phyloP scores from a whole-genome alignment of 805 yeast species.

The Lachancea lanzarotensis region DNA sequence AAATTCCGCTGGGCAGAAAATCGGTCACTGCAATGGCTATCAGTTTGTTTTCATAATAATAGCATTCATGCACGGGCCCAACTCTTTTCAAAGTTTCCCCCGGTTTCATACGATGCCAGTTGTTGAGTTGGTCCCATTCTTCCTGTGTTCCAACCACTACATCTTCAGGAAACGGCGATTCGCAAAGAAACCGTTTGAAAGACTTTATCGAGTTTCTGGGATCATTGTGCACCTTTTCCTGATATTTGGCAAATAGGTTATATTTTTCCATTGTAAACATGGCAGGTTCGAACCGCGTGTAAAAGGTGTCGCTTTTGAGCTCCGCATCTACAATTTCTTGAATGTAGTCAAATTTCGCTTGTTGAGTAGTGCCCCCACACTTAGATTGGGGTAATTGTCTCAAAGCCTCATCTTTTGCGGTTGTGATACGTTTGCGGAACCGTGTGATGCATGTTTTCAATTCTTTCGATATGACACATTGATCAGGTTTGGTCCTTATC shows the following conservation, averaged over 20 bases:
- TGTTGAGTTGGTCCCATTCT: constrained; percentile 26
- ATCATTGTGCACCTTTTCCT: constrained; percentile 64
- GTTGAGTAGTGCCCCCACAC: constrained; percentile 1
- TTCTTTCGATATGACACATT: constrained; percentile 52
- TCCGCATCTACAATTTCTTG: constrained; percentile 38
- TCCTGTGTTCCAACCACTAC: constrained; percentile 19
- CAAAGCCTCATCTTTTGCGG: background rate
- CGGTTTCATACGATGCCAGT: constrained; percentile 33
- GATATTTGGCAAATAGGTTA: constrained; percentile 60
- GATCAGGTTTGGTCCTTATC: constrained; percentile 51
- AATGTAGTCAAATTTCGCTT: constrained; percentile 21
- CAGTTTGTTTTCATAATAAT: constrained; percentile 54
- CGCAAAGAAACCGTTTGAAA: constrained; percentile 64
- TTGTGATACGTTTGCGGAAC: constrained; percentile 34
- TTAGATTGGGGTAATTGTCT: background rate
- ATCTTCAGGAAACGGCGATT: constrained; percentile 47
- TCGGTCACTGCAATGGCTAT: constrained; percentile 76
- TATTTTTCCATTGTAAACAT: constrained; percentile 52
- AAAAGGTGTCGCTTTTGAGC: constrained; percentile 20
- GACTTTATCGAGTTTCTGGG: constrained; percentile 39
- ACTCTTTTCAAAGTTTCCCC: constrained; percentile 19
- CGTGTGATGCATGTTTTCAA: constrained; percentile 59
- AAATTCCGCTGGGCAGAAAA: constrained; percentile 64
- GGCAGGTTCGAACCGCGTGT: constrained; percentile 49
- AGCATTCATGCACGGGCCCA: constrained; percentile 78